Conservation (phyloP, 345 rosid genomes). For the Euclidium syriacum region DNA sequence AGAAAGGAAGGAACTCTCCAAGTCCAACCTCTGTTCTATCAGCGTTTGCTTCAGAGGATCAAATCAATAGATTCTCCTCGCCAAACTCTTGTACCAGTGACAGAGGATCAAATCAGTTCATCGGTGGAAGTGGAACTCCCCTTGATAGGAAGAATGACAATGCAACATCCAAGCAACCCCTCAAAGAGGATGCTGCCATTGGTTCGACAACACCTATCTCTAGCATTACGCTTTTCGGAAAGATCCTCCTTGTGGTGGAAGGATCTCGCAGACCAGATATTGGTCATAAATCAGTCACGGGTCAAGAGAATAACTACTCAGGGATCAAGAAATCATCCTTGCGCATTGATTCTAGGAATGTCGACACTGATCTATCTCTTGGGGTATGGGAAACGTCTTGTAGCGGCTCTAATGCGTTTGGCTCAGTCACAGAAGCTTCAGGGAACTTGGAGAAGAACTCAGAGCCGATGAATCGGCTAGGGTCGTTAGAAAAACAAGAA, state of each 20-base stretch:
- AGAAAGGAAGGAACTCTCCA: conserved; percentile 50
- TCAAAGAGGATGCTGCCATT: conserved; percentile 18
- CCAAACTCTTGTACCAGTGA: conserved; percentile 56
- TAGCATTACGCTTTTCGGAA: conserved; percentile 70
- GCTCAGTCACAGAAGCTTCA: conserved; percentile 34
- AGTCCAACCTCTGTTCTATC: conserved; percentile 65
- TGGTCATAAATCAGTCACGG: background rate
- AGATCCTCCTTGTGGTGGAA: conserved; percentile 41
- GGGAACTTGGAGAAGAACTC: conserved; percentile 34
- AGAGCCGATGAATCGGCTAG: conserved; percentile 24
- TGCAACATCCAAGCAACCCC: conserved; percentile 22
- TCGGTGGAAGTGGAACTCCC: background rate
- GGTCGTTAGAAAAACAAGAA: conserved; percentile 4
- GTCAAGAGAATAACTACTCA: conserved; percentile 8
- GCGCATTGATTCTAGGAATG: conserved; percentile 5
- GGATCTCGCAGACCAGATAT: conserved; percentile 17
- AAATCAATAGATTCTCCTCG: conserved; percentile 45
- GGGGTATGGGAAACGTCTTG: conserved; percentile 43
- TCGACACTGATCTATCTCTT: conserved; percentile 37
- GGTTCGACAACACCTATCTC: conserved; percentile 11
- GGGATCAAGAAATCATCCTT: conserved; percentile 7
- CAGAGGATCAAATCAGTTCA: conserved; percentile 27
- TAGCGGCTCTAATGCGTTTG: conserved; percentile 33
- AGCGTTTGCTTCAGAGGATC: conserved; percentile 42
- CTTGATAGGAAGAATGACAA: conserved; percentile 34